Evolutionary conservation across 768 basidiomycete species (phyloP).

Genomic region (Melanogaster broomeanus): DNA sequence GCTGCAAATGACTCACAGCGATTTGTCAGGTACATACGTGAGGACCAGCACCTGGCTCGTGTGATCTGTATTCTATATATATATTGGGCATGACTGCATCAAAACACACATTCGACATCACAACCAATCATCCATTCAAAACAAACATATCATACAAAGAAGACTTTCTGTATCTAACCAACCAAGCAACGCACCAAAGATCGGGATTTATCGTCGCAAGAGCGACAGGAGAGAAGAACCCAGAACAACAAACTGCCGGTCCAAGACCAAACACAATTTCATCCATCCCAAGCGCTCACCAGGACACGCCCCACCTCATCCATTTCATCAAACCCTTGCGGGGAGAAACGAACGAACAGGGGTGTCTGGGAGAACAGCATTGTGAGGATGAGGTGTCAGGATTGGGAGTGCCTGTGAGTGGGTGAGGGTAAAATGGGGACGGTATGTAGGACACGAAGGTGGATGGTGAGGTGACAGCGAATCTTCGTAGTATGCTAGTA

Average conservation of each 20-base stretch:
- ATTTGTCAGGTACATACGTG: too few species aligned
- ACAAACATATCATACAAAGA: slow-evolving; percentile 6
- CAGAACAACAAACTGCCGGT: neutral
- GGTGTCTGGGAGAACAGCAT: slow-evolving; percentile 24
- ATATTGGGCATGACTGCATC: neutral
- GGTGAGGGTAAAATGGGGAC: neutral
- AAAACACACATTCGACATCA: slow-evolving; percentile 8
- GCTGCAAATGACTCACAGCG: too few species aligned
- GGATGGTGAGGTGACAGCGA: neutral
- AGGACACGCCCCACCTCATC: slow-evolving; percentile 23
- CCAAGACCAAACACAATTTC: slow-evolving; percentile 6
- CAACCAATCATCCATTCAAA: neutral
- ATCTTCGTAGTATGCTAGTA: neutral
- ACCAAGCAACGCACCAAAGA: slow-evolving; percentile 7
- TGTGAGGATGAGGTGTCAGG: slow-evolving; percentile 13
- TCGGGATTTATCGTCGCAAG: neutral
- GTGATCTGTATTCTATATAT: too few species aligned
- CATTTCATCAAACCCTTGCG: slow-evolving; percentile 48
- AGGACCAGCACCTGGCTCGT: too few species aligned
- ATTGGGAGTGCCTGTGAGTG: slow-evolving; percentile 1
- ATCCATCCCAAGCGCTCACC: slow-evolving; percentile 47
- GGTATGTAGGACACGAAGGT: neutral
- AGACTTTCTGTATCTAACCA: slow-evolving; percentile 11
- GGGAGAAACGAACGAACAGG: slow-evolving; percentile 43
- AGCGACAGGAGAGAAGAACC: neutral